Percentiles rank a stretch among this genome's conserved stretches.
phyloP scores from a whole-genome alignment of 257 asterid genomes.

The Rubia yunnanensis region DNA sequence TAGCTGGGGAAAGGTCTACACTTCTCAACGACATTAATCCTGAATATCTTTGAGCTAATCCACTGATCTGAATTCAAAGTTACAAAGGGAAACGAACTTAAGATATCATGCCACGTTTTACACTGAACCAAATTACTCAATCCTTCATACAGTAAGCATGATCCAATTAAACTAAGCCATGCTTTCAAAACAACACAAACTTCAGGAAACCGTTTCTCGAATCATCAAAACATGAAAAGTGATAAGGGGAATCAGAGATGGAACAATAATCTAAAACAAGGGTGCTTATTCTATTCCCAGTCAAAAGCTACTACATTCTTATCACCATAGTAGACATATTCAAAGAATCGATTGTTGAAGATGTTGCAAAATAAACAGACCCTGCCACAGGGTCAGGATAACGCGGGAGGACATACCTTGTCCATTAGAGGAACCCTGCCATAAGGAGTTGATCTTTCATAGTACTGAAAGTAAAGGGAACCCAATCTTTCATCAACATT shows the following conservation, averaged over 20 bases:
- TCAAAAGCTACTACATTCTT: conserved; percentile 19
- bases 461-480: conserved; percentile 32
- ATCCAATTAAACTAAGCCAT: conserved; percentile 2
- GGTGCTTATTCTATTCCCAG: conserved; percentile 7
- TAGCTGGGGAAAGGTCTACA: conserved; percentile 47
- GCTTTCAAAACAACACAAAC: neutral
- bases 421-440: conserved; percentile 52
- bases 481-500: conserved; percentile 39
- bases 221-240: conserved; percentile 1
- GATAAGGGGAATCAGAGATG: conserved; percentile 10
- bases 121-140: conserved; percentile 8
- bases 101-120: conserved; percentile 7
- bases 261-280: conserved; percentile 3
- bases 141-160: neutral
- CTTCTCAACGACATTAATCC: conserved; percentile 44
- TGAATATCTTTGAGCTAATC: conserved; percentile 31
- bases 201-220: neutral
- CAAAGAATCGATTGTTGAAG: neutral
- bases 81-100: neutral
- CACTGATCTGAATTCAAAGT: conserved; percentile 24
- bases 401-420: conserved; percentile 27
- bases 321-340: conserved; percentile 1
- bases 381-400: conserved; percentile 4
- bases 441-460: conserved; percentile 45
- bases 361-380: neutral